A percentile compares a stretch with the other conserved stretches of the same genome.
These are phyloP conservation scores for Volutella citrinella DNA, from an alignment of 2,329 filamentous ascomycete species.

Conservation along the genomic window DNA sequence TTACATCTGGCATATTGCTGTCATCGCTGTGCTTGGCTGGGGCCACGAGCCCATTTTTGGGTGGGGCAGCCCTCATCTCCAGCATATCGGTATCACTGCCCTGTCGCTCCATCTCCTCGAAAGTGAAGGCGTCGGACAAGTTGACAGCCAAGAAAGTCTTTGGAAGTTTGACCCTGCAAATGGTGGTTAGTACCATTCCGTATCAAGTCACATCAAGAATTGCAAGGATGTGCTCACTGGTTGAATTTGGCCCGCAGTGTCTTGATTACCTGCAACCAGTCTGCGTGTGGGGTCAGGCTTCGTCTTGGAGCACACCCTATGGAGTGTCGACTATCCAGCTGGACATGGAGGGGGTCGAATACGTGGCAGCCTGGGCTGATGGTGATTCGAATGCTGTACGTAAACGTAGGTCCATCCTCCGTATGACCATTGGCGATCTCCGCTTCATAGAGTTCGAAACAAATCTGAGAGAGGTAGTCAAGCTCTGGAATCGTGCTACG, in stretches of 20 bases:
- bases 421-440: constrained; percentile 47
- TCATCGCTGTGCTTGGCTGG: no score
- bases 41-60: no score
- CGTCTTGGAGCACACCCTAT: constrained; percentile 91
- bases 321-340: constrained; percentile 92
- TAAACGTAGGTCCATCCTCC: constrained; percentile 68
- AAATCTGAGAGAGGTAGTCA: constrained; percentile 96
- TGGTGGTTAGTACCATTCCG: constrained; percentile 15
- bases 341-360: constrained; percentile 92
- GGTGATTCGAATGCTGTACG: constrained; percentile 94
- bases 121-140: constrained; percentile 59
- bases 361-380: constrained; percentile 96
- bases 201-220: constrained; percentile 12
- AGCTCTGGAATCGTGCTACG: constrained; percentile 94
- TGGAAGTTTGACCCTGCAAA: constrained; percentile 59
- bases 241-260: constrained; percentile 93
- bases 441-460: constrained; percentile 96
- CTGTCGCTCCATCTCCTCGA: constrained; percentile 54
- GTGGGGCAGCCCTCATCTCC: constrained; percentile 43
- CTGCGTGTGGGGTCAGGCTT: constrained; percentile 83
- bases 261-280: constrained; percentile 97
- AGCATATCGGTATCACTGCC: constrained; percentile 44
- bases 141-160: constrained; percentile 66
- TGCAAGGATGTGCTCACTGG: constrained; percentile 58
- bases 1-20: no score